Conservation (phyloP, 495 filamentous ascomycete genomes). For the Penicillium coprophilum region DNA sequence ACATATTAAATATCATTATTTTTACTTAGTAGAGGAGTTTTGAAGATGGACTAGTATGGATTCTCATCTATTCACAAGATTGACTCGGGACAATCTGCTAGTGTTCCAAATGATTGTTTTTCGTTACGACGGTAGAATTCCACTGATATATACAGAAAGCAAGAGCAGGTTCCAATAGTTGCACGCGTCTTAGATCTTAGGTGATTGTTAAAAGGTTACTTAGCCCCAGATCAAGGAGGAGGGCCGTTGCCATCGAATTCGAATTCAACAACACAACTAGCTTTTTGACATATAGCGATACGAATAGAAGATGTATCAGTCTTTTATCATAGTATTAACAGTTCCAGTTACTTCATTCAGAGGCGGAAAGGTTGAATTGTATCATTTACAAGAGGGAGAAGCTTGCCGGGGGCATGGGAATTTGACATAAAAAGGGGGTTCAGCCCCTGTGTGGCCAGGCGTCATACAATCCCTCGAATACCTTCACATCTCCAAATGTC, state of each 20-base stretch:
- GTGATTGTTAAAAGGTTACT: neutral
- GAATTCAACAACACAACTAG: conserved; percentile 24
- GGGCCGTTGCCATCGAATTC: conserved; percentile 23
- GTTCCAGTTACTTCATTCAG: neutral
- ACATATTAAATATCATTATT: neutral
- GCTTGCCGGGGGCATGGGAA: neutral
- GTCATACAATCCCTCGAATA: conserved; percentile 25
- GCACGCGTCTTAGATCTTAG: neutral
- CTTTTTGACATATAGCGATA: conserved; percentile 20
- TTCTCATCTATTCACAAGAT: neutral
- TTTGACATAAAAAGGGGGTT: neutral
- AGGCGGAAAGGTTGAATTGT: neutral
- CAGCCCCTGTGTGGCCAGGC: conserved; percentile 21
- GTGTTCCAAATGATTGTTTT: neutral
- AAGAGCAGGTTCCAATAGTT: neutral
- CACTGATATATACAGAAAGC: neutral
- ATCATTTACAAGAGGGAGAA: neutral
- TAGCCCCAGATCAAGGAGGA: conserved; percentile 19
- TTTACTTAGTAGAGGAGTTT: neutral
- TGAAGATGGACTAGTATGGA: neutral
- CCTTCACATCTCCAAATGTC: conserved; percentile 15
- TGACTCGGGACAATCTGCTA: neutral
- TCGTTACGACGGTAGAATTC: no score
- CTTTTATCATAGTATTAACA: no score
- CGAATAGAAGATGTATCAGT: conserved; percentile 21